phyloP scores from a whole-genome alignment of 163 green algal genomes.

The Scenedesmus sp. region DNA sequence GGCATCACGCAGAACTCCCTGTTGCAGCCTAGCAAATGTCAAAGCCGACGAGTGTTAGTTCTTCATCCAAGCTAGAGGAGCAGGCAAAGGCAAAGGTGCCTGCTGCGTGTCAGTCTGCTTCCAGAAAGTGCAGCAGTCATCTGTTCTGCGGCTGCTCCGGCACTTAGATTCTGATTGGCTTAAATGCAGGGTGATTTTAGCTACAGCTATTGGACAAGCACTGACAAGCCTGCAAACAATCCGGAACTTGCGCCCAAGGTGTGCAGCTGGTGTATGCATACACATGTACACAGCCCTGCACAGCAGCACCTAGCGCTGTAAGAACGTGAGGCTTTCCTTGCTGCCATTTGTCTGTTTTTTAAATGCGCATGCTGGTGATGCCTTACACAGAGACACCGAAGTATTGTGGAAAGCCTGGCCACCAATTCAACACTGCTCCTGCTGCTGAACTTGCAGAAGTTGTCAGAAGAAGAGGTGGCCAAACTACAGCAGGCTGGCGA shows the following conservation, averaged over 20 bases:
- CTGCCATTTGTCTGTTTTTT: neutral
- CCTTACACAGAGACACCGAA: no score
- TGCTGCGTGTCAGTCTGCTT: neutral
- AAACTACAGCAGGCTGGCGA: conserved; percentile 11
- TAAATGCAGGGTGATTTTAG: conserved; percentile 36
- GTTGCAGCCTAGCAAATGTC: neutral
- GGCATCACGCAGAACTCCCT: neutral
- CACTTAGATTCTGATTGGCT: neutral
- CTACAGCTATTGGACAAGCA: conserved; percentile 53
- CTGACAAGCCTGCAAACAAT: conserved; percentile 35
- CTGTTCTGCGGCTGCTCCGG: neutral
- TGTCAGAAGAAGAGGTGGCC: conserved; percentile 7
- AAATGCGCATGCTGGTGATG: no score
- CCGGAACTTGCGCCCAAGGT: conserved; percentile 22
- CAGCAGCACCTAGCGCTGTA: neutral
- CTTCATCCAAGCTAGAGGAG: neutral
- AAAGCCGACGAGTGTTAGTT: neutral
- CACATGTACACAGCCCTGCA: no score
- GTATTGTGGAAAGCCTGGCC: neutral
- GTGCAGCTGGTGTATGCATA: neutral
- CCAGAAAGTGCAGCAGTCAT: conserved; percentile 9
- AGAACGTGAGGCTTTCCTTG: neutral
- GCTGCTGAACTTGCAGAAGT: conserved; percentile 1
- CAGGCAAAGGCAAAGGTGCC: neutral
- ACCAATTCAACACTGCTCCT: neutral